Evolutionary conservation across 148 eudicot genomes (phyloP).

Genomic region (Oxyria digyna): DNA sequence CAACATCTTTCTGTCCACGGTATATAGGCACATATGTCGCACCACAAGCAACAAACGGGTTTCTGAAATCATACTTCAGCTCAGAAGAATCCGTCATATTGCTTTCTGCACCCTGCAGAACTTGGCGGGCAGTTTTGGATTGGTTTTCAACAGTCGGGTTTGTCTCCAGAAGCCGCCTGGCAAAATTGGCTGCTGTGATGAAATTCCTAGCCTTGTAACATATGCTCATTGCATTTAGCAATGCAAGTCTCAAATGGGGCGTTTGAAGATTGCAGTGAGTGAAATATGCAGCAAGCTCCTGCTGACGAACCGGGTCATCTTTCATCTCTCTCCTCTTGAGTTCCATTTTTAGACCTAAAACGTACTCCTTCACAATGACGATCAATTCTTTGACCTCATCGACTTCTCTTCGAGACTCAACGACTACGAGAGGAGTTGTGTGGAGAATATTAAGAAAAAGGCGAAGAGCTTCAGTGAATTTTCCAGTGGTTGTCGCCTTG

Average conservation of each 20-base stretch:
- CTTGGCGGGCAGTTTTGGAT: conserved; percentile 60
- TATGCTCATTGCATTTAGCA: conserved; percentile 63
- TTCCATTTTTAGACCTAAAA: conserved; percentile 36
- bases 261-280: conserved; percentile 91
- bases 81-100: conserved; percentile 60
- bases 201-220: conserved; percentile 64
- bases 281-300: conserved; percentile 91
- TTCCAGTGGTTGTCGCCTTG: conserved; percentile 30
- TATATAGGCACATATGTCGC: conserved; percentile 87
- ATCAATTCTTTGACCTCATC: conserved; percentile 41
- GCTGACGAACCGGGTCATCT: conserved; percentile 63
- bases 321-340: conserved; percentile 35
- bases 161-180: conserved; percentile 72
- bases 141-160: conserved; percentile 68
- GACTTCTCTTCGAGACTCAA: conserved; percentile 39
- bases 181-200: conserved; percentile 69
- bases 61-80: conserved; percentile 91
- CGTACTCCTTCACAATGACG: conserved; percentile 33
- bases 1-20: conserved; percentile 70
- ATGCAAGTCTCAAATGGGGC: conserved; percentile 77
- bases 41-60: conserved; percentile 89
- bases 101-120: conserved; percentile 74
- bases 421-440: conserved; percentile 30
- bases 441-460: conserved; percentile 28
- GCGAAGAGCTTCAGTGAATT: conserved; percentile 30